Base-by-base conservation (phyloP, 2,329 filamentous ascomycete species). In the Alternaria arbusti region DNA sequence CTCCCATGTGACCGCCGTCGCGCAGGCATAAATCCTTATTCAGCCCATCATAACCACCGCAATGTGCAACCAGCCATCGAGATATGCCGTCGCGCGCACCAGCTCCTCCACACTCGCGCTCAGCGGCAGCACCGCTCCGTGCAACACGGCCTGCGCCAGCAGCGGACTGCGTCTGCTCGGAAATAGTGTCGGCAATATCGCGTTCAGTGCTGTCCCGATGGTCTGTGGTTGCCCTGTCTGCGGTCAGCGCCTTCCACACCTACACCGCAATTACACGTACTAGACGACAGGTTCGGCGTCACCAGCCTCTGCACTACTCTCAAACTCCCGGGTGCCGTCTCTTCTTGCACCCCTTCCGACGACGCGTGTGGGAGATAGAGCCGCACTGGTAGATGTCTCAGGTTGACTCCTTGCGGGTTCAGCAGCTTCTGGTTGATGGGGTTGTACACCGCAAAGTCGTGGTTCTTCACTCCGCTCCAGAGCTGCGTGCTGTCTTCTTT, bases 31-130 rank as follows among this genome's bases (percentile, higher is more conserved):
- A 54, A 50, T 17, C 51, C 56, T 58, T 56, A 56, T 52, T 61
- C 74, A 87, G 13, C 82, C 83, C 75, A 93, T 84, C 83, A 96
- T 90, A 20, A 90, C 86, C 6, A 97, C 87, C 56, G 93, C 91
- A 45, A 97, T 81, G 79, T 93, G 93, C 25, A 97, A 80, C 91
- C 94, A 99, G 0, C 96, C 96, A 81, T 99, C 96, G 0, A 93
- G 89, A 83, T 97, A 98, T 2, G 93, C 89, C 5, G 92, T 91
- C 74, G 91, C 91, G 60, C 89, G 87, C 81, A 96, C 91, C 61
- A 99, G 79, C 50, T 97, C 95, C 74, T 93, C 91, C 17, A 99
- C 80, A 23, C 90, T 90, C 1, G 94, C 91, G 63, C 84, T 82
- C 83, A 98, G 91, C 1, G 96, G 95, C 62, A 97, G 87, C 1